Evolutionary conservation across 805 yeast genomes (phyloP), one percentile per base, ranked within the genome.

Genomic region (Starmerella apicola): DNA sequence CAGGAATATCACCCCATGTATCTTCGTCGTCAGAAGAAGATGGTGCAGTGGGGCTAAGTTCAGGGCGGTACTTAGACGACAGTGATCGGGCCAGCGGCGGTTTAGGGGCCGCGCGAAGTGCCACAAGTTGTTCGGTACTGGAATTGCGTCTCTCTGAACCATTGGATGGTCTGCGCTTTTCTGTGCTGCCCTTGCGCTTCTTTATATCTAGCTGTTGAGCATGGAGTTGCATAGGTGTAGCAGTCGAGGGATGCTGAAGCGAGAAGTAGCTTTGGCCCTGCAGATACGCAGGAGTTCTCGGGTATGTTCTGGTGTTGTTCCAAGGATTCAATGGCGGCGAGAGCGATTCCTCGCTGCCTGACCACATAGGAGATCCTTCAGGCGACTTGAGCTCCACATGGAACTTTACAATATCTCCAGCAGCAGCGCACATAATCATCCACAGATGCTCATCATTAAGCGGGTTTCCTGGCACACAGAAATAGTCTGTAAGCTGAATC

Each of bases 1-100:
- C 63, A 0, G 94, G 91, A 0, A 78, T 86, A 45, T 71, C 76
- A n/a, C 72, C 80, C 62, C 86, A 86, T 18, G 30, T 15, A 21
- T 41, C 49, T 9, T 33, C 41, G 12, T 30, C 39, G 10, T 18
- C 38, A 6, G 10, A 8, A 10, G 9, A 9, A 6, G 30, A 27
- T n/a, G 33, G 20, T 9, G 46, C 48, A 1, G 24, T 32, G 17
- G 55, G 53, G 30, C 53, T 50, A 20, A 52, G 45, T 35, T 52
- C 56, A 3, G 56, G 56, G 3, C 56, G 42, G 38, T 52, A 51
- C 34, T 43, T 40, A 5, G 56, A 44, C 13, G 55, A 51, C 7
- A 43, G 42, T 2, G 50, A 45, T 4, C 56, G 42, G 3, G 54
- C 55, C n/a, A 52, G 37, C 3, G 70, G 68, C 3, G 66, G 64